Percentiles rank a stretch among this genome's conserved stretches.
Conservation (phyloP, 1,284 basidiomycete genomes). For the Melanopsichium pennsylvanicum region DNA sequence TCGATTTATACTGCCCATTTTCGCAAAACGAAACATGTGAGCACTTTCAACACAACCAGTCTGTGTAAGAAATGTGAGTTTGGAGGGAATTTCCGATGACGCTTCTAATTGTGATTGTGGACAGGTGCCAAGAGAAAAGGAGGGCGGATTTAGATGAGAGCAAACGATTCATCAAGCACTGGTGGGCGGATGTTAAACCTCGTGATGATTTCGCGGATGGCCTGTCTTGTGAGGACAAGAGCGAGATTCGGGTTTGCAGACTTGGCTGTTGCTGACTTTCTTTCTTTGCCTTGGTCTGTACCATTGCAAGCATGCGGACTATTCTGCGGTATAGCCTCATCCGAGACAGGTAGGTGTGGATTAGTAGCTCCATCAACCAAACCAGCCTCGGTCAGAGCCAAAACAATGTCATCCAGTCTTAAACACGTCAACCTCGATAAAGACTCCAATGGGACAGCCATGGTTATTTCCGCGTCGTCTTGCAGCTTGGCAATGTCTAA, state of each 20-base stretch:
- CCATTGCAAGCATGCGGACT: neutral
- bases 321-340: conserved; percentile 2
- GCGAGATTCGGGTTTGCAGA: conserved; percentile 1
- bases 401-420: conserved; percentile 83
- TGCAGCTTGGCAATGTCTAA: conserved; percentile 10
- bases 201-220: conserved; percentile 31
- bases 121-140: neutral
- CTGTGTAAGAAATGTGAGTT: no score
- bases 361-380: conserved; percentile 70
- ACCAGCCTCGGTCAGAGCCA: conserved; percentile 86
- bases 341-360: conserved; percentile 5
- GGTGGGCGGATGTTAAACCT: conserved; percentile 43
- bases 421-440: conserved; percentile 82
- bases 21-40: no score
- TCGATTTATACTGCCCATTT: no score
- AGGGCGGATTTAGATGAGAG: conserved; percentile 20
- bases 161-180: conserved; percentile 48
- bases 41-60: no score
- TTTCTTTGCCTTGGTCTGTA: neutral
- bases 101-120: neutral
- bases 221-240: conserved; percentile 40
- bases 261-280: neutral
- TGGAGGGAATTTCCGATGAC: no score
- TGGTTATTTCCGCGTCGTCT: conserved; percentile 8
- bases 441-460: conserved; percentile 65